Evolutionary conservation across 1,139 yeast species (phyloP), one percentile per base, ranked within the genome.

Genomic region (Yamadazyma jaroonii): DNA sequence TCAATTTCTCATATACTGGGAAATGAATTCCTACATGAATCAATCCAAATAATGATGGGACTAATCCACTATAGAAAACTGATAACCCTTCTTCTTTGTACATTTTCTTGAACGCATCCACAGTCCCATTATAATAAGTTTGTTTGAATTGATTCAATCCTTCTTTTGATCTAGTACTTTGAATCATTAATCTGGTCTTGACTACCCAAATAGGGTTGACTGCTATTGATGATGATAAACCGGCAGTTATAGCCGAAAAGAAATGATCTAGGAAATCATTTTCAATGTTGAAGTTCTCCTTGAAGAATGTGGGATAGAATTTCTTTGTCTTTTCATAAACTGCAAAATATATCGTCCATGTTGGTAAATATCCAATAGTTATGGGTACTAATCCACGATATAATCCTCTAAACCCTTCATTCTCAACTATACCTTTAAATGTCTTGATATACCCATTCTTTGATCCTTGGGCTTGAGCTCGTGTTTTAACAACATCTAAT

Each of bases 141-240:
- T 34, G 24, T 29, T 35, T 25, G 27, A 38, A 34, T 30, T 61
- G 45, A 37, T 63, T 69, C 40, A 67, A 64, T 9, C 68, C 58
- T 3, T 70, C 62, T 13, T 20, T 25, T 8, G 30, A 22, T 38
- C 66, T 60, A 12, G 76, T 80, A 28, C 83, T 81, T 61, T 90
- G 97, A 28, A 90, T 71, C 97, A 92, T 92, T 36, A 92, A 65
- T 52, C 98, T 67, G 1, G 98, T 92, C 58, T 92, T 92, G 29
- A 92, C 88, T 24, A 92, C 97, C 98, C 98, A 92, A 25, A 92
- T 86, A 6, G 98, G 98, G 59, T 92, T 94, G 0, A 96, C 94
- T 8, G 83, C 64, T n/a, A 88, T 70, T 0, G 97, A 84, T 3
- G 96, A 85, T 8, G 82, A 77, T 47, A 87, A 79, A 13, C 98